Percentiles rank a stretch among this genome's conserved stretches.
Evolutionary conservation across 768 basidiomycete genomes (phyloP).

Genomic region (Tylopilus balloui): DNA sequence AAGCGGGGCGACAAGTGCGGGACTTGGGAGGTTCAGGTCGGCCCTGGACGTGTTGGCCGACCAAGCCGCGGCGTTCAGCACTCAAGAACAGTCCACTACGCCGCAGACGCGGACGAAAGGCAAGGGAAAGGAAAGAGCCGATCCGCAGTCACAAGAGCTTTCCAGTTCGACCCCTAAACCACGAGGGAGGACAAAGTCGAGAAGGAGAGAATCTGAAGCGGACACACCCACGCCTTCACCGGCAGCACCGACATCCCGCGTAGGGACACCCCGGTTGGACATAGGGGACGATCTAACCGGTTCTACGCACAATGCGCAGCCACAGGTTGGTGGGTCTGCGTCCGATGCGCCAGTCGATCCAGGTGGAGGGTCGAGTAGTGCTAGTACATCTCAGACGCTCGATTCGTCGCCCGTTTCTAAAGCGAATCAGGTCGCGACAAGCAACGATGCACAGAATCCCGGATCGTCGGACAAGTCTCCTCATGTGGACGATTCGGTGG

Average conservation of each 20-base stretch:
- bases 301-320: background rate
- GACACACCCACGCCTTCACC: slow-evolving; percentile 1
- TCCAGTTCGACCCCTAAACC: slow-evolving; percentile 1
- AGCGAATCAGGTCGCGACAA: background rate
- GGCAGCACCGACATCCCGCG: slow-evolving; percentile 7
- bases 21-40: slow-evolving; percentile 35
- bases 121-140: slow-evolving; percentile 21
- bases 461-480: background rate
- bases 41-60: slow-evolving; percentile 73
- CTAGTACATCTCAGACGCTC: background rate
- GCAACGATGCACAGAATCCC: background rate
- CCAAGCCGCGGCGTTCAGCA: slow-evolving; percentile 56
- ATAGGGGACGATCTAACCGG: background rate
- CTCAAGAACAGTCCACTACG: slow-evolving; percentile 28
- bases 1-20: background rate
- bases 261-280: slow-evolving; percentile 17
- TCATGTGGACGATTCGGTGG: slow-evolving; percentile 5
- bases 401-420: slow-evolving; percentile 6
- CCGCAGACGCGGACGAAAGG: slow-evolving; percentile 6
- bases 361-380: slow-evolving; percentile 11
- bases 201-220: slow-evolving; percentile 4
- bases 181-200: slow-evolving; percentile 10
- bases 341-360: slow-evolving; percentile 20
- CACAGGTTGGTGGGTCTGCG: background rate
- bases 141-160: slow-evolving; percentile 1